A percentile compares a stretch with the other conserved stretches of the same genome.
Evolutionary conservation across 139 green algal genomes (phyloP).

Genomic region (Zygnema cylindricum): DNA sequence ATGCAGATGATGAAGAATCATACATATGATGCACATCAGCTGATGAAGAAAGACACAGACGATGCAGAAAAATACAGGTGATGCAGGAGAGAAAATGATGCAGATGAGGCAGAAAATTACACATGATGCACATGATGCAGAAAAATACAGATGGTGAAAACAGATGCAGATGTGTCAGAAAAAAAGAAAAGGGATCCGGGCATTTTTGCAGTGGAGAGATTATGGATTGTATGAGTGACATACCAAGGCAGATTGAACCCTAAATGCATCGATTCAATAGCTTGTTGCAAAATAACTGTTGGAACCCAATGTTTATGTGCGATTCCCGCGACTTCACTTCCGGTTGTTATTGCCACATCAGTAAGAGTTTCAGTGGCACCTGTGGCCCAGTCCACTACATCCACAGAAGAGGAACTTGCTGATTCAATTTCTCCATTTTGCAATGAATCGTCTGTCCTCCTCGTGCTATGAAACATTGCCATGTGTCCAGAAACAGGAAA

Average conservation of each 20-base stretch:
- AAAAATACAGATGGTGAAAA: background rate
- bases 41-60: background rate
- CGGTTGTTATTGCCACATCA: background rate
- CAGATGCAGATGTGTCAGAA: background rate
- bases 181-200: too few relatives aligned
- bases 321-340: background rate
- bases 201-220: background rate
- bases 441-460: background rate
- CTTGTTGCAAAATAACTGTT: background rate
- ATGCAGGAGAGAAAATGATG: background rate
- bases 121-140: background rate
- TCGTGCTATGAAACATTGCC: background rate
- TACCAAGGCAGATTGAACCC: background rate
- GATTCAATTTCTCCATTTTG: background rate
- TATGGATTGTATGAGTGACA: background rate
- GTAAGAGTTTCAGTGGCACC: background rate
- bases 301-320: background rate
- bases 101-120: background rate
- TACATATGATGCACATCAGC: background rate
- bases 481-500: background rate
- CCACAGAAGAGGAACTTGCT: background rate
- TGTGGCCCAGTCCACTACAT: background rate
- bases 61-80: background rate
- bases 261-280: background rate
- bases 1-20: background rate